These are phyloP conservation scores for Aurantiochytrium sp. DNA, from an alignment of 108 stramenopile genomes.

Conservation along the genomic window DNA sequence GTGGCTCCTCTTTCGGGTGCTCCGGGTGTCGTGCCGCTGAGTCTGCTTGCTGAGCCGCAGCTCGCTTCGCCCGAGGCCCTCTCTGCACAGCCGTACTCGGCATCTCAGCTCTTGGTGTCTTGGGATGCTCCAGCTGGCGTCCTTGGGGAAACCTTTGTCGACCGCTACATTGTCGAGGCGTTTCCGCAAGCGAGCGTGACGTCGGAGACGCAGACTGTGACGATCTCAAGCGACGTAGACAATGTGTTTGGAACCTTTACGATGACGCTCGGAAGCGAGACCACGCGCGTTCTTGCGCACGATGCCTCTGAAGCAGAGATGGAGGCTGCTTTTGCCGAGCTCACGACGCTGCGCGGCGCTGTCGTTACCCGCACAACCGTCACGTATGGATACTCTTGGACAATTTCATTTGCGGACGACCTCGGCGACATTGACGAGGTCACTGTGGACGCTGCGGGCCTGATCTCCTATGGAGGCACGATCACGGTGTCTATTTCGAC, in stretches of 20 bases:
- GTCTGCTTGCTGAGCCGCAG: not conserved
- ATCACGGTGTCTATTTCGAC: not conserved
- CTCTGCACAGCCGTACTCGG: not conserved
- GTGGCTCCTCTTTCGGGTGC: not conserved
- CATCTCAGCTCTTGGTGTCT: not conserved
- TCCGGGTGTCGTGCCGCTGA: not conserved
- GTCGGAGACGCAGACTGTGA: not conserved
- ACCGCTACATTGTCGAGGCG: not conserved
- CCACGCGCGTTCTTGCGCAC: conserved; percentile 3
- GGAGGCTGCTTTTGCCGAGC: not conserved
- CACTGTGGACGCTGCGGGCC: not conserved
- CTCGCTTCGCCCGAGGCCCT: not conserved
- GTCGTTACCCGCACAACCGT: not conserved
- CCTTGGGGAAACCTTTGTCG: not conserved
- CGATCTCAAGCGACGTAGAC: not conserved
- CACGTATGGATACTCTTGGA: not conserved
- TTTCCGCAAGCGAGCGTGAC: not conserved
- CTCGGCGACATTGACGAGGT: not conserved
- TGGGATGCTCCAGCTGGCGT: not conserved
- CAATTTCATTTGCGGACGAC: not conserved
- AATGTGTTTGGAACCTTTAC: not conserved
- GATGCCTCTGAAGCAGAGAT: conserved; percentile 19
- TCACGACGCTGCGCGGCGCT: not conserved
- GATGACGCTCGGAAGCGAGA: not conserved
- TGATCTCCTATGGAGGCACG: not conserved